Evolutionary conservation across 192 early-diverging fungal species (phyloP), one percentile per base, ranked within the genome.

Genomic region (Lobosporangium transversale): DNA sequence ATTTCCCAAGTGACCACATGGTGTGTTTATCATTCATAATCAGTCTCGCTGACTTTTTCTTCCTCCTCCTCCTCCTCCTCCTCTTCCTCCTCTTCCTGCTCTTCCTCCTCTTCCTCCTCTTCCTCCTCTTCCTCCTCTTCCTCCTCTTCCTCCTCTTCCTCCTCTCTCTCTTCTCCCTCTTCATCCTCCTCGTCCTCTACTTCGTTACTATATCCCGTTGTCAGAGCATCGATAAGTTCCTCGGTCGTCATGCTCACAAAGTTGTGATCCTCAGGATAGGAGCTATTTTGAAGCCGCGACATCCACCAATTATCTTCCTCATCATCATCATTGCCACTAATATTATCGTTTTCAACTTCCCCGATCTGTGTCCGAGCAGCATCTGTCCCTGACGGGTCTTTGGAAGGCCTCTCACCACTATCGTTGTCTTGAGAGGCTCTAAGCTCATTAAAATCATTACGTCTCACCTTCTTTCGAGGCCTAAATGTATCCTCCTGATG

Each of bases 201-300:
- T 20, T 76, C 64, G 37, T 58, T 66, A 14, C 55, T 66, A 35
- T 76, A 76, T 17, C 73, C 64, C 54, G 53, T 67, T 15, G 73
- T 76, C 47, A 76, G 27, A 1, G 73, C 73, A 2, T 53, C 59
- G n/a, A 76, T 76, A 0, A 76, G 33, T 53, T 76, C 73, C 20
- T 76, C 73, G 9, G 73, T 76, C 31, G 73, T 76, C 64, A 76
- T 66, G 36, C 64, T 67, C 1, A 76, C 73, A 55, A 76, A 43
- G 21, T 76, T 18, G 24, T 76, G 73, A 10, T 76, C 73, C 59
- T 76, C 64, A 0, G 58, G 64, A 18, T 76, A 66, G 6, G 65
- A 57, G 29, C 73, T 76, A 33, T 66, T 62, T 29, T 76, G 27
- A 49, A 76, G 48, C 43, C 73, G 64, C 47, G 73, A 67, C 40